A percentile compares a stretch with the other conserved stretches of the same genome.
These are phyloP conservation scores for Grigorovia transvaalensis DNA, from an alignment of 805 yeast genomes.

Conservation along the genomic window DNA sequence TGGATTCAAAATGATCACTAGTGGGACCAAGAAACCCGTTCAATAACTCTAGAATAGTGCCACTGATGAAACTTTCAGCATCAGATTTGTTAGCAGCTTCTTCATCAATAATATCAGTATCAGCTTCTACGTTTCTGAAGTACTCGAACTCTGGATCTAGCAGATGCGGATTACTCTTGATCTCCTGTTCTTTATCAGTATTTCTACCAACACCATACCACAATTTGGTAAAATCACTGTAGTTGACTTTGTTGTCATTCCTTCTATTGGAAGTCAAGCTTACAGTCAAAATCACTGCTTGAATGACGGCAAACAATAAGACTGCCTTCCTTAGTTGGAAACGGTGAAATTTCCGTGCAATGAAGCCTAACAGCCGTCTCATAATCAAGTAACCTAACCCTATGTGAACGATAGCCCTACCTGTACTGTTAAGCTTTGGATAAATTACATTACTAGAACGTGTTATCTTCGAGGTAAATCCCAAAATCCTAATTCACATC, in stretches of 20 bases:
- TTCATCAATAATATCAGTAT: neutral
- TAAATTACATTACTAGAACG: neutral
- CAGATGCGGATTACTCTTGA: neutral
- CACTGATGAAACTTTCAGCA: neutral
- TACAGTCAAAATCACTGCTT: neutral
- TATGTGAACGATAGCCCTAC: too few species aligned
- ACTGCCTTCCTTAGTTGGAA: neutral
- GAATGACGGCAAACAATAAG: neutral
- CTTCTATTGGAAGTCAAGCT: neutral
- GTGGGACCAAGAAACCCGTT: neutral
- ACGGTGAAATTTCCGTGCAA: neutral
- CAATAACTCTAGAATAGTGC: neutral
- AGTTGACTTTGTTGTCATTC: neutral
- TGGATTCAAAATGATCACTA: neutral
- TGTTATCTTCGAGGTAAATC: neutral
- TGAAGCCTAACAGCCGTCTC: neutral
- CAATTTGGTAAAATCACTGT: neutral
- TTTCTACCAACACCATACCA: neutral
- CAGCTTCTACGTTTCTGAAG: neutral
- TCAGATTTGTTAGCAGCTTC: neutral
- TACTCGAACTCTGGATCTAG: conserved; percentile 2
- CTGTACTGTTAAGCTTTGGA: too few species aligned
- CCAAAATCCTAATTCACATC: neutral
- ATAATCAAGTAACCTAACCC: too few species aligned
- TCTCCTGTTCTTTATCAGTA: neutral